Conservation (phyloP, 495 filamentous ascomycete species). For the Penicillium lagena region DNA sequence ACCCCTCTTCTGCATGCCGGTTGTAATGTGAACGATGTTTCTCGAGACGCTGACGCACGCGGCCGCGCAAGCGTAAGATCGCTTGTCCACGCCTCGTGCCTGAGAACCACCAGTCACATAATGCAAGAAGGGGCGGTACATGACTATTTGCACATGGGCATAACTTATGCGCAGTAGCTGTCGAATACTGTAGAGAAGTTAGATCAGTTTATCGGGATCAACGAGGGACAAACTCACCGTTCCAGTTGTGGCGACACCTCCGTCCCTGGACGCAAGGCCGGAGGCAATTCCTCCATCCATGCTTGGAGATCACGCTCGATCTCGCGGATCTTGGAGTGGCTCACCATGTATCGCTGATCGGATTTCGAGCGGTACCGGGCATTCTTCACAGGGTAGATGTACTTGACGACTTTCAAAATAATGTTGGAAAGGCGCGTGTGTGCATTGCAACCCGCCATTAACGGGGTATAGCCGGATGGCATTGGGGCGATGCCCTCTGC, state of each 20-base stretch:
- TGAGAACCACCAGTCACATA: conserved; percentile 73
- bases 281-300: conserved; percentile 78
- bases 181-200: conserved; percentile 53
- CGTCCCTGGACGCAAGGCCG: conserved; percentile 64
- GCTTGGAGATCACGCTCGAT: conserved; percentile 79
- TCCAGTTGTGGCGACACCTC: conserved; percentile 68
- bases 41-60: conserved; percentile 86
- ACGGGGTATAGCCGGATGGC: conserved; percentile 66
- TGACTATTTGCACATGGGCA: conserved; percentile 88
- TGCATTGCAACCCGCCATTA: conserved; percentile 77
- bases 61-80: conserved; percentile 87
- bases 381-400: conserved; percentile 84
- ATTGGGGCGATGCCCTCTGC: conserved; percentile 64
- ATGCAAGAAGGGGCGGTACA: conserved; percentile 93
- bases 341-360: conserved; percentile 73
- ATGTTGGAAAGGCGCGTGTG: conserved; percentile 74
- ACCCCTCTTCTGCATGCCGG: conserved; percentile 78
- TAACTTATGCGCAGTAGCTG: conserved; percentile 83
- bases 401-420: conserved; percentile 76
- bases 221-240: conserved; percentile 51
- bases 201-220: not conserved
- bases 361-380: conserved; percentile 42
- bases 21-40: conserved; percentile 89
- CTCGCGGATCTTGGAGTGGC: conserved; percentile 80
- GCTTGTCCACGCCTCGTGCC: conserved; percentile 68